Evolutionary conservation across 106 monocot species (phyloP).

Genomic region (Ottelia alismoides): DNA sequence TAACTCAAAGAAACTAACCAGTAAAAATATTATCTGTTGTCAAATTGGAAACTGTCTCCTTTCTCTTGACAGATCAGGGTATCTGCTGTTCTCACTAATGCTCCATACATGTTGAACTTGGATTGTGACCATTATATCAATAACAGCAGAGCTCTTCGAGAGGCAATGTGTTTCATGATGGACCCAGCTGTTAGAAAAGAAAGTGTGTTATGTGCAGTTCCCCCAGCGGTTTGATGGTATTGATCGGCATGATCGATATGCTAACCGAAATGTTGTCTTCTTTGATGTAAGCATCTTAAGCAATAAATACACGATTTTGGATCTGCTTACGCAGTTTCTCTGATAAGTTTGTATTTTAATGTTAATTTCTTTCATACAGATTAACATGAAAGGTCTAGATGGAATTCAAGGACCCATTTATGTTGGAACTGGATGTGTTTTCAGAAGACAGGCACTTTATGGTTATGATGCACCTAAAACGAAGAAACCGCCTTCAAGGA

Average conservation of each 20-base stretch:
- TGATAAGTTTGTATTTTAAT: too few relatives aligned
- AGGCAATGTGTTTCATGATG: slow-evolving; percentile 32
- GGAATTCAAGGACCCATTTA: slow-evolving; percentile 30
- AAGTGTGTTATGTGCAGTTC: slow-evolving; percentile 24
- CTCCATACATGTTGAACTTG: slow-evolving; percentile 19
- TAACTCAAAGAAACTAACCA: too few relatives aligned
- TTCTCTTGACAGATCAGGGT: slow-evolving; percentile 19
- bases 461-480: slow-evolving; percentile 65
- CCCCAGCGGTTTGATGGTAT: slow-evolving; percentile 30
- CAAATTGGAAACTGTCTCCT: too few relatives aligned
- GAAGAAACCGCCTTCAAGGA: slow-evolving; percentile 63
- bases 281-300: slow-evolving; percentile 16
- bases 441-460: slow-evolving; percentile 40
- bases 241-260: slow-evolving; percentile 23
- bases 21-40: too few relatives aligned
- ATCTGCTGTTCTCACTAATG: slow-evolving; percentile 22
- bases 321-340: background rate
- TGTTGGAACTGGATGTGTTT: slow-evolving; percentile 25
- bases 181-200: slow-evolving; percentile 19
- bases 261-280: slow-evolving; percentile 27
- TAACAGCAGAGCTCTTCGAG: slow-evolving; percentile 21
- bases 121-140: slow-evolving; percentile 33
- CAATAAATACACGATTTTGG: background rate
- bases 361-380: too few relatives aligned
- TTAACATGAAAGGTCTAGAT: slow-evolving; percentile 28